phyloP scores from a whole-genome alignment of 805 yeast genomes.

The Kodamaea kakaduensis region DNA sequence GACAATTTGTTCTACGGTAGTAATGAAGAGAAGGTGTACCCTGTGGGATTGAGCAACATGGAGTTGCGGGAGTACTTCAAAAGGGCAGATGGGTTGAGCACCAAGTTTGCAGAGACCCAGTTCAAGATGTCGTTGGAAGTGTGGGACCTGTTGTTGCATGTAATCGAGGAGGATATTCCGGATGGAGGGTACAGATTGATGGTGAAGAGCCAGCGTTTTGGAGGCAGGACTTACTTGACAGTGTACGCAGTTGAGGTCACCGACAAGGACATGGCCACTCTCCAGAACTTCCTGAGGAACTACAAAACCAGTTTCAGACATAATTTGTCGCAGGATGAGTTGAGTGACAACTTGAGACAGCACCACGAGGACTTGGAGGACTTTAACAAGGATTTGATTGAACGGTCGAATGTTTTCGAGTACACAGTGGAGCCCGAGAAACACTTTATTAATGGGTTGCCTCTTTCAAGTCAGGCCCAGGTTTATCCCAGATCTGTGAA shows the following conservation, averaged over 20 bases:
- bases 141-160: constrained; percentile 28
- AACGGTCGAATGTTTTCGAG: constrained; percentile 17
- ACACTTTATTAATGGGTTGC: constrained; percentile 17
- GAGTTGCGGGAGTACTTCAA: constrained; percentile 2
- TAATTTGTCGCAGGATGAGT: constrained; percentile 20
- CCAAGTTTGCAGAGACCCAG: constrained; percentile 61
- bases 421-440: constrained; percentile 21
- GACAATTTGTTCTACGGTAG: constrained; percentile 44
- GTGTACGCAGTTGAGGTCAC: constrained; percentile 30
- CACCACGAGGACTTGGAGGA: constrained; percentile 24
- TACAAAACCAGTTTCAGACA: constrained; percentile 32
- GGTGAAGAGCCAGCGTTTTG: constrained; percentile 14
- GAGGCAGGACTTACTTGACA: constrained; percentile 15
- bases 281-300: constrained; percentile 23
- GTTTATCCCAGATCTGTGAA: constrained; percentile 23
- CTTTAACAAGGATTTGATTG: constrained; percentile 21
- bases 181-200: constrained; percentile 28
- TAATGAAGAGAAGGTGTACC: constrained; percentile 11
- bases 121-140: constrained; percentile 41
- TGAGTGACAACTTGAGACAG: constrained; percentile 20
- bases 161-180: constrained; percentile 24
- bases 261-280: constrained; percentile 16
- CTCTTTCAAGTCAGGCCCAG: constrained; percentile 10
- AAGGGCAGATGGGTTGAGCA: constrained; percentile 31
- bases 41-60: constrained; percentile 10